phyloP scores from a whole-genome alignment of 106 monocot genomes.

The Phalaenopsis aphrodite region DNA sequence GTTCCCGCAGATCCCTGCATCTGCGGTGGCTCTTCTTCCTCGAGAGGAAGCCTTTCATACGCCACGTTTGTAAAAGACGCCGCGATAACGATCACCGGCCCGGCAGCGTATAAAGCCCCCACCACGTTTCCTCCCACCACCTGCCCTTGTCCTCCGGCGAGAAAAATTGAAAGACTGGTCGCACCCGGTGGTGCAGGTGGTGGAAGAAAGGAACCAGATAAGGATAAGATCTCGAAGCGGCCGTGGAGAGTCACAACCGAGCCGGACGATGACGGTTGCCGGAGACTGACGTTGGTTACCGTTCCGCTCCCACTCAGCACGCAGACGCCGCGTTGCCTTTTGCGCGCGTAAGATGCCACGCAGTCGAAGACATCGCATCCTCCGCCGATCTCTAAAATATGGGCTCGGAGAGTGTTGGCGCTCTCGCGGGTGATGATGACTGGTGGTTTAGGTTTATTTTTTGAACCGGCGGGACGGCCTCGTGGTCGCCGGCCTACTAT shows the following conservation, averaged over 20 bases:
- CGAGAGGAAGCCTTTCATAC: slow-evolving; percentile 8
- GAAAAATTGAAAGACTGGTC: slow-evolving; percentile 9
- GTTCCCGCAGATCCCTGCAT: not conserved
- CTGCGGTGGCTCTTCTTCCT: slow-evolving; percentile 10
- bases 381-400: slow-evolving; percentile 15
- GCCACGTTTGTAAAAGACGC: slow-evolving; percentile 13
- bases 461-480: not conserved
- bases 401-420: slow-evolving; percentile 21
- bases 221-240: slow-evolving; percentile 12
- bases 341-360: slow-evolving; percentile 14
- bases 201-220: slow-evolving; percentile 9
- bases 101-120: slow-evolving; percentile 4
- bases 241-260: slow-evolving; percentile 12
- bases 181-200: slow-evolving; percentile 11
- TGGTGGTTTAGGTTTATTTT: slow-evolving; percentile 16
- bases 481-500: not conserved
- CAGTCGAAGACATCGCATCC: slow-evolving; percentile 18
- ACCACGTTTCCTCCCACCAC: slow-evolving; percentile 9
- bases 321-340: slow-evolving; percentile 16
- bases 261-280: slow-evolving; percentile 13
- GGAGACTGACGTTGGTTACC: slow-evolving; percentile 14
- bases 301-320: slow-evolving; percentile 22
- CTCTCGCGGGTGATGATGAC: slow-evolving; percentile 14
- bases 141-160: slow-evolving; percentile 13
- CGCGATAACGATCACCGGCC: slow-evolving; percentile 10